Evolutionary conservation across 2,329 filamentous ascomycete species (phyloP), one percentile per base, ranked within the genome.

Genomic region (Aureobasidium musti): DNA sequence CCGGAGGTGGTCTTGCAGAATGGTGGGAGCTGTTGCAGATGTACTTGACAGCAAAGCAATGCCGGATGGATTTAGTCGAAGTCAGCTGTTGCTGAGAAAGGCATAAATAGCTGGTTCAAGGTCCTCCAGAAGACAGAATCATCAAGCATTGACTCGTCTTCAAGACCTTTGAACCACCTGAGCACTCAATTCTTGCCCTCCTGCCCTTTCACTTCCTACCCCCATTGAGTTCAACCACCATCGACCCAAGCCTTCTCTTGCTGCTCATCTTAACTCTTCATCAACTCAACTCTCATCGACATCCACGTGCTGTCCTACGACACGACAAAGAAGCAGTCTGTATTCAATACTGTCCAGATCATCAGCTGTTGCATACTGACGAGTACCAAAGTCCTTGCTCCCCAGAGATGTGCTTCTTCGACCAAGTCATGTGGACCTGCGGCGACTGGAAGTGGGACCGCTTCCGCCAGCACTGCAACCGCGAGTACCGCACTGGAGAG

Each of bases 371-470:
- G 3, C n/a, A 49, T 63, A 19, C 30, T 63, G 43, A 63, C 59
- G 26, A 28, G 1, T 21, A 30, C 8, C 45, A 52, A 35, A 30
- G 4, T 3, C 74, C 76, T 76, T 74, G 35, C 35, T 52, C 50
- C 50, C 53, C 74, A 50, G 28, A 65, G 61, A 97, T 98, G 94
- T 97, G 94, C 82, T 97, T 95, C 84, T 98, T 93, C 83, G 92
- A 97, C 75, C 90, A 94, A 80, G 92, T 89, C 78, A 86, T 87
- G 73, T 97, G 91, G 85, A 79, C 79, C 67, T 98, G 94, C 81
- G 90, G 91, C 75, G 94, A 92, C 84, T 97, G 90, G 89, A 92
- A 92, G 79, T 98, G 93, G 93, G 91, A 91, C 71, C 90, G 89
- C 81, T 97, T 97, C 82, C 88, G 91, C 71, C 87, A 93, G 79